Base-by-base conservation (phyloP, 768 basidiomycete genomes). In the Naganishia friedmannii region DNA sequence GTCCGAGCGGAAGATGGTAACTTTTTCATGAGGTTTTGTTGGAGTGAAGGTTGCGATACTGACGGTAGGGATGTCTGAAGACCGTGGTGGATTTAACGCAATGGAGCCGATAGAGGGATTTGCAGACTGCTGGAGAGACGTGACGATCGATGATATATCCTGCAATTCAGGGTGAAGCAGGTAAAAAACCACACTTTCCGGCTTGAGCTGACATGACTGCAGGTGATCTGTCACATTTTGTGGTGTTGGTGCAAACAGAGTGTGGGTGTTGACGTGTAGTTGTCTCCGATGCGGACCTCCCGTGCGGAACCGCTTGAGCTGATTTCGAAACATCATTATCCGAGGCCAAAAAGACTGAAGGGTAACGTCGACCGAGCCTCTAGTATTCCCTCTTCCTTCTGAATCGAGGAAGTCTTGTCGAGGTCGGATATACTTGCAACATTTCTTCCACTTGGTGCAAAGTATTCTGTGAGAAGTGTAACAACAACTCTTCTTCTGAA, bases 41-140 rank as follows among this genome's bases (percentile, higher is more conserved):
- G 70, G 70, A 10, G 70, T 66, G 54, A 70, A 70, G 1, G 70
- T 70, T 8, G 70, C 70, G 42, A 70, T 70, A 26, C 53, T 58
- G 28, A 70, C 55, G 26, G 34, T 51, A 19, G 57, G 57, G 48
- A 23, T 65, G 53, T 29, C 23, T 13, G 34, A 26, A 23, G 37
- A 23, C 19, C 21, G 42, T 58, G 65, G 42, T 31, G n/a, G 45
- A 48, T 31, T 45, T 42, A 58, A 57, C 37, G 53, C 67, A 39
- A 70, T 66, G 1, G 70, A 70, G 8, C 70, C 70, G 19, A 70
- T 57, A 2, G 70, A 66, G 7, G 53, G 23, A 19, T 45, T n/a
- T 29, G 53, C 3, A 21, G 21, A 23, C 15, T 51, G 17, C 45
- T 70, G 70, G n/a, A 70, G 23, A 26, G 65, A 23, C 9, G 39